phyloP scores from a whole-genome alignment of 2,329 filamentous ascomycete species.

The Monosporascus sp. region DNA sequence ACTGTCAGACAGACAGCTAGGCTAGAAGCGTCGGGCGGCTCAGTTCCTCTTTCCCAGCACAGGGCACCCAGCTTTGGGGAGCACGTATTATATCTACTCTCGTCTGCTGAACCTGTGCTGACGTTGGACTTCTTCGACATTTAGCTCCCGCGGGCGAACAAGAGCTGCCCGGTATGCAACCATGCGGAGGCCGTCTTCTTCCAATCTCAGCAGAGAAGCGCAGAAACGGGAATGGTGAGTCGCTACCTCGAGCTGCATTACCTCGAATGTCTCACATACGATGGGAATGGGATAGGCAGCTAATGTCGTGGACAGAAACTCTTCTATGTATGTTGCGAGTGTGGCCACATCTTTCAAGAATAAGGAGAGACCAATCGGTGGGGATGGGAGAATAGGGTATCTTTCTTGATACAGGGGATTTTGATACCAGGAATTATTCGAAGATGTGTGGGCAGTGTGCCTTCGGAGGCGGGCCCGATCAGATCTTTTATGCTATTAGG shows the following conservation, averaged over 20 bases:
- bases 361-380: constrained; percentile 4
- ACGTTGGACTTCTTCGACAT: constrained; percentile 32
- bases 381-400: too few species aligned
- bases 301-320: constrained; percentile 58
- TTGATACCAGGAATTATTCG: too few species aligned
- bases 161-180: constrained; percentile 76
- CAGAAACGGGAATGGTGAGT: constrained; percentile 96
- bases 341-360: constrained; percentile 77
- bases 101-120: constrained; percentile 28
- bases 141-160: constrained; percentile 87
- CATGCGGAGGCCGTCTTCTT: constrained; percentile 95
- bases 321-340: constrained; percentile 90
- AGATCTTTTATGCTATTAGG: background rate
- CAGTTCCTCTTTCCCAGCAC: constrained; percentile 6
- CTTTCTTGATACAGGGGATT: background rate
- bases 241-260: background rate
- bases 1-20: constrained; percentile 9
- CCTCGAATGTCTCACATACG: background rate
- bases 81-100: constrained; percentile 18
- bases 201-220: constrained; percentile 94
- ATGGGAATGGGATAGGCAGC: background rate
- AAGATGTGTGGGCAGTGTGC: too few species aligned
- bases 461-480: too few species aligned
- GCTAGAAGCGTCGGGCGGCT: background rate
- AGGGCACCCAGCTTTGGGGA: constrained; percentile 17